Evolutionary conservation across 805 yeast genomes (phyloP), one percentile per base, ranked within the genome.

Genomic region (Saccharomycopsis fibuligera): DNA sequence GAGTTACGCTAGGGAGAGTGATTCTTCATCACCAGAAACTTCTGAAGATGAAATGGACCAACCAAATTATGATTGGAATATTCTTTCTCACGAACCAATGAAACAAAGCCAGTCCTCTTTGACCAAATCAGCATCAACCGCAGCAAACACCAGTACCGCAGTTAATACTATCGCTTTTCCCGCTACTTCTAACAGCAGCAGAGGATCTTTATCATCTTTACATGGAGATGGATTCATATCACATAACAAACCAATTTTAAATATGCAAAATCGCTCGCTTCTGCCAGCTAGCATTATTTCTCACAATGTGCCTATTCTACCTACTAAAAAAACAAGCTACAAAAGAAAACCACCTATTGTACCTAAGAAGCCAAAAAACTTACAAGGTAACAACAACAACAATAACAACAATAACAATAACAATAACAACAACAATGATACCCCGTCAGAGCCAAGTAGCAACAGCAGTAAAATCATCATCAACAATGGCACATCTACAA

Each of bases 21-120:
- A 36, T 21, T 23, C 39, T 19, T 50, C 54, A 4, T 42, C 48
- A 5, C 50, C 50, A n/a, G 50, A 47, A 38, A 47, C 54, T 4
- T 50, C 54, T 31, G 54, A 50, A 10, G 54, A 50, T 35, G 54
- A 50, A 35, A 47, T 45, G 51, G 54, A 51, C 3, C 43, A 47
- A 19, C 49, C 51, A 25, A 36, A 51, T 38, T 51, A 51, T 37
- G 54, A 51, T 36, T 51, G 54, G 54, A 51, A 51, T 24, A 51
- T 51, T 44, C 36, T 44, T 22, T 51, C 54, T 3, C 54, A 51
- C 38, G 27, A 17, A n/a, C 48, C 48, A 16, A n/a, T 29, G 10
- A 27, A 41, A 16, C 6, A 33, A 21, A 23, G 29, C 8, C 25
- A 14, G n/a, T n/a, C n/a, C n/a, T n/a, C n/a, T n/a, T n/a, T n/a